Percentiles rank a stretch among this genome's conserved stretches.
phyloP scores from a whole-genome alignment of 192 early-diverging fungal genomes.

The Allomyces arbusculus region DNA sequence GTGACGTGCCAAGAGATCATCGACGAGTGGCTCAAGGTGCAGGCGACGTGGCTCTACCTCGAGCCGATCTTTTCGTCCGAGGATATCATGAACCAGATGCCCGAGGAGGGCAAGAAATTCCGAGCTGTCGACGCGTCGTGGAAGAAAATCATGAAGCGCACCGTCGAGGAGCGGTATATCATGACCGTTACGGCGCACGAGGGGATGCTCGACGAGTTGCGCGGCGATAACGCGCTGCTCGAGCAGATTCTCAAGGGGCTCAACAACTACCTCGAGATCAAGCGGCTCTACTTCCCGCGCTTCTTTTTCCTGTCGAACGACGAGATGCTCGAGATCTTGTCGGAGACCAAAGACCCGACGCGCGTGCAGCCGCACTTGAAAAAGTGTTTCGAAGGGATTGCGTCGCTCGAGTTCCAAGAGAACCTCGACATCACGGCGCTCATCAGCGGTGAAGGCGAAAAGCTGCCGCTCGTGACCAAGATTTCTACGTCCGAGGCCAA shows the following conservation, averaged over 20 bases:
- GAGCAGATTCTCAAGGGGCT: conserved; percentile 93
- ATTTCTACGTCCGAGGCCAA: conserved; percentile 49
- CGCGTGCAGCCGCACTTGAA: conserved; percentile 97
- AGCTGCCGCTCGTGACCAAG: conserved; percentile 50
- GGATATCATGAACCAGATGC: conserved; percentile 92
- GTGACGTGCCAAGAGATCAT: conserved; percentile 87
- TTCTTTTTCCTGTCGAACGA: conserved; percentile 99
- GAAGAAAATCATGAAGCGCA: conserved; percentile 94
- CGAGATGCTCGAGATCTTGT: conserved; percentile 98
- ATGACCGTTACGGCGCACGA: conserved; percentile 78
- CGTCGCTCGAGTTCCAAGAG: conserved; percentile 62
- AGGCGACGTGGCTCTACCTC: conserved; percentile 98
- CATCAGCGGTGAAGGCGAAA: conserved; percentile 82
- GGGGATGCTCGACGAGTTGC: conserved; percentile 85
- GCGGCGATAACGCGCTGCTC: conserved; percentile 75
- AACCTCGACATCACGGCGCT: conserved; percentile 51
- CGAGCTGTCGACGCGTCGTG: conserved; percentile 94
- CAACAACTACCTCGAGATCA: conserved; percentile 93
- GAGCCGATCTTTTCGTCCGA: conserved; percentile 95
- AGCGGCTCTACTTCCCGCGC: conserved; percentile 88
- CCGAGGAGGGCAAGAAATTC: conserved; percentile 84
- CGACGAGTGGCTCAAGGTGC: conserved; percentile 99
- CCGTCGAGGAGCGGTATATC: conserved; percentile 92
- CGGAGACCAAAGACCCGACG: conserved; percentile 84
- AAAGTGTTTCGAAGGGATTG: conserved; percentile 98